phyloP scores from a whole-genome alignment of 2,329 filamentous ascomycete species.

The Xylaria sp. region DNA sequence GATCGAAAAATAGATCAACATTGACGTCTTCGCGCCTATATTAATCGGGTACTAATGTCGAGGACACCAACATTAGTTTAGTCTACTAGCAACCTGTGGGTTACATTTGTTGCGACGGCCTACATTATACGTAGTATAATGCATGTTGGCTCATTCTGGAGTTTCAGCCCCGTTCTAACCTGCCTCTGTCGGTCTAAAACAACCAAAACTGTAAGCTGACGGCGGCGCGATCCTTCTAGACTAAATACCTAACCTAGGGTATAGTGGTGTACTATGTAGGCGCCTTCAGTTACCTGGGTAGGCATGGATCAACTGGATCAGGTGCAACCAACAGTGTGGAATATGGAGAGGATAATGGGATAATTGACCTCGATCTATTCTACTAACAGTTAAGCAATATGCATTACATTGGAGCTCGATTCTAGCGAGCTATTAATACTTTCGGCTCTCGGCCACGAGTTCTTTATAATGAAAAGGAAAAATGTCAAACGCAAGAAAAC shows the following conservation, averaged over 20 bases:
- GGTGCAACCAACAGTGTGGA: constrained; percentile 20
- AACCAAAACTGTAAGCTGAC: constrained; percentile 17
- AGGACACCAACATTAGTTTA: neutral
- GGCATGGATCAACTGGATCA: constrained; percentile 5
- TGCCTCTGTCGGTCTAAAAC: constrained; percentile 1
- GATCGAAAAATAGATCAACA: constrained; percentile 4
- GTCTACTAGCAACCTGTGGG: neutral
- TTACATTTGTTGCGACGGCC: neutral
- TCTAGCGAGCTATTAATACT: constrained; percentile 33
- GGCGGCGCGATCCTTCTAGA: constrained; percentile 22
- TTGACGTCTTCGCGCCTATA: neutral
- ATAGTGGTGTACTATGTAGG: neutral
- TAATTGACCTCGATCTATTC: constrained; percentile 3
- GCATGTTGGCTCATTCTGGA: constrained; percentile 16
- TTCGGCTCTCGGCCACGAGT: constrained; percentile 23
- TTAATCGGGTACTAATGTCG: constrained; percentile 18
- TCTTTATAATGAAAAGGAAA: neutral
- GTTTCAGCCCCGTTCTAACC: constrained; percentile 20
- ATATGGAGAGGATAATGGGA: constrained; percentile 2
- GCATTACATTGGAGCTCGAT: constrained; percentile 21
- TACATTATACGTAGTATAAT: neutral
- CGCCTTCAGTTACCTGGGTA: neutral
- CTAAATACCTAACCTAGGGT: neutral
- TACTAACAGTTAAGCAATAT: constrained; percentile 20
- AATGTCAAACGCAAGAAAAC: neutral